Base-by-base conservation (phyloP, 2,329 filamentous ascomycete species). In the Colletotrichum chrysophilum region DNA sequence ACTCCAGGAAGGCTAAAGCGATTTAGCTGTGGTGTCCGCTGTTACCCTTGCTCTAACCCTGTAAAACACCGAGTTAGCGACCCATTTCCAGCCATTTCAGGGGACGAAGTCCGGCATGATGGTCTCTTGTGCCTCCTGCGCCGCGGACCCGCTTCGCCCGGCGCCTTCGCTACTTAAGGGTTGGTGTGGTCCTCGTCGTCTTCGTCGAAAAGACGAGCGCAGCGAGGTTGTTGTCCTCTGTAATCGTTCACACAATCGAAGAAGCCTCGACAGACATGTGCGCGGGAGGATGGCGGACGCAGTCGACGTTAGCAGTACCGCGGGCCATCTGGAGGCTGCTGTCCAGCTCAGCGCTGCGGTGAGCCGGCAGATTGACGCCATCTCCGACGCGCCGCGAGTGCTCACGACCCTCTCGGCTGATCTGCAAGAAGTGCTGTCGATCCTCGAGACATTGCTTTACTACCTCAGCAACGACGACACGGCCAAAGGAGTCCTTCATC, bases 401-500 rank as follows among this genome's bases (percentile, higher is more conserved):
- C 30, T 73, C 16, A n/a, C 64, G 32, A 66, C 55, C 21, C 56
- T 73, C 26, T 73, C 70, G 56, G 34, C 32, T 18, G 70, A 73
- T 32, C 32, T 73, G 52, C 52, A 73, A 28, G 65, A 55, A 7
- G 28, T 62, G 8, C 4, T 26, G 18, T 73, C 70, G 18, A 66
- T 73, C n/a, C 65, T 73, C 14, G 65, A 66, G 34, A 73, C 70
- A 3, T 56, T 73, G 7, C 52, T 62, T 18, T 52, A 52, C 32
- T 73, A 69, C n/a, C 64, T 73, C 38, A 56, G 62, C 30, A 32
- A 61, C 21, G 70, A 69, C 28, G 70, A 73, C 30, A 73, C 65
- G 5, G 65, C 14, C 10, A 43, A 52, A 48, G 70, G 70, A 9
- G 65, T 73, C 1, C 18, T 73, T 3, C 38, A 73, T n/a, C 64